phyloP scores from a whole-genome alignment of 2,329 filamentous ascomycete genomes.

The Myriosclerotinia scirpicola region DNA sequence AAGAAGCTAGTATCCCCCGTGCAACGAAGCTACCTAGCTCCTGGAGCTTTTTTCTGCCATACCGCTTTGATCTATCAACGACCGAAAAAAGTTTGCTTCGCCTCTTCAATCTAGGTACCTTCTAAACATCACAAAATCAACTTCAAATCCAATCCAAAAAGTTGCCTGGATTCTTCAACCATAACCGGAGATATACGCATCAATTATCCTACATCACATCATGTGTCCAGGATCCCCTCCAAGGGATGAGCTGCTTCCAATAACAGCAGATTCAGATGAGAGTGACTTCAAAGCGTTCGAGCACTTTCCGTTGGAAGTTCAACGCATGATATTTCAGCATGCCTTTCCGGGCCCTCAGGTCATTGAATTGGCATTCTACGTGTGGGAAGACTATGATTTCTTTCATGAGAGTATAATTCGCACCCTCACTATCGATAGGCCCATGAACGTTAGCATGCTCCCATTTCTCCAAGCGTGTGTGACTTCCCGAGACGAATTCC shows the following conservation, averaged over 20 bases:
- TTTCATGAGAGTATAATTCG: not conserved
- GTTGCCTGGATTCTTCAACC: too few relatives aligned
- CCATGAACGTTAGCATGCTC: not conserved
- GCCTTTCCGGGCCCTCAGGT: not conserved
- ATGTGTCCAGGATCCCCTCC: not conserved
- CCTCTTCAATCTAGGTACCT: not conserved
- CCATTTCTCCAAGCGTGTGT: not conserved
- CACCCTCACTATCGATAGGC: not conserved
- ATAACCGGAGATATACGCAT: not conserved
- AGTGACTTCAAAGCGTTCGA: not conserved
- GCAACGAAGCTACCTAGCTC: not conserved
- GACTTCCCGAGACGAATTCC: not conserved
- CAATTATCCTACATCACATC: not conserved
- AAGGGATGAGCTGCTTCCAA: not conserved
- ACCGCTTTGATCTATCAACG: not conserved
- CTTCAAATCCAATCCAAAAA: not conserved
- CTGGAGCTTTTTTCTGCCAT: too few relatives aligned
- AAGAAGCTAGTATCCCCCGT: too few relatives aligned
- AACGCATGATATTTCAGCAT: not conserved
- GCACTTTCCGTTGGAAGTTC: not conserved
- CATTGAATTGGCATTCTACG: not conserved
- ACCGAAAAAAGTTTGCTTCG: fast-evolving
- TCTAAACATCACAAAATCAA: not conserved
- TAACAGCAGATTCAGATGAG: not conserved
- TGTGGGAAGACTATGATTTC: not conserved